Evolutionary conservation across 495 filamentous ascomycete genomes (phyloP).

Genomic region (Neurospora intermedia): DNA sequence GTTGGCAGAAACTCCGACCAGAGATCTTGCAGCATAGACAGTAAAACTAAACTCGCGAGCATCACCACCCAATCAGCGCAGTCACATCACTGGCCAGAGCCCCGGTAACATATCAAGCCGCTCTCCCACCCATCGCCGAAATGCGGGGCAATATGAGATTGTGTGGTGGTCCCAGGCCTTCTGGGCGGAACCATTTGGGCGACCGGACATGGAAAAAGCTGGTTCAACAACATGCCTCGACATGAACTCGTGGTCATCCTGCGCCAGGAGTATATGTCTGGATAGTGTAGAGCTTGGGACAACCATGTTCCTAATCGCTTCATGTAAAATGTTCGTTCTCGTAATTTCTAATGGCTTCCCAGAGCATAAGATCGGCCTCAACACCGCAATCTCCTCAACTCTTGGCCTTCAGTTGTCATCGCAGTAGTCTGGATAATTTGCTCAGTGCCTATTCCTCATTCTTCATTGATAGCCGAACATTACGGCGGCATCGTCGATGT

Average conservation of each 20-base stretch:
- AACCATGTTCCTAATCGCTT: neutral
- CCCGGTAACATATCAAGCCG: neutral
- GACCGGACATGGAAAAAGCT: neutral
- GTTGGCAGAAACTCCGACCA: neutral
- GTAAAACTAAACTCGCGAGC: neutral
- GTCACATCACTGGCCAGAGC: neutral
- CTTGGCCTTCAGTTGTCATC: neutral
- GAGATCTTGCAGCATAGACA: neutral
- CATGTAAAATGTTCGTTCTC: neutral
- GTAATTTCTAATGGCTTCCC: neutral
- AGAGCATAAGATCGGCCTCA: neutral
- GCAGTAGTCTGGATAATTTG: neutral
- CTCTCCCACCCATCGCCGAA: neutral
- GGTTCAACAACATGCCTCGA: neutral
- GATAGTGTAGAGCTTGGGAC: neutral
- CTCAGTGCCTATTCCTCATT: neutral
- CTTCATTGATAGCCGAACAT: neutral
- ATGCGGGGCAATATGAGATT: neutral
- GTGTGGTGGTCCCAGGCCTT: neutral
- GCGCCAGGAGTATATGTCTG: neutral
- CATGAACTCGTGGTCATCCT: neutral
- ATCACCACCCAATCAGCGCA: neutral
- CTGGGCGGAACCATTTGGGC: neutral
- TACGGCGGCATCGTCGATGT: neutral
- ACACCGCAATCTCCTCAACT: neutral